Base-by-base conservation (phyloP, 2,329 filamentous ascomycete genomes). In the Aspergillus latus region DNA sequence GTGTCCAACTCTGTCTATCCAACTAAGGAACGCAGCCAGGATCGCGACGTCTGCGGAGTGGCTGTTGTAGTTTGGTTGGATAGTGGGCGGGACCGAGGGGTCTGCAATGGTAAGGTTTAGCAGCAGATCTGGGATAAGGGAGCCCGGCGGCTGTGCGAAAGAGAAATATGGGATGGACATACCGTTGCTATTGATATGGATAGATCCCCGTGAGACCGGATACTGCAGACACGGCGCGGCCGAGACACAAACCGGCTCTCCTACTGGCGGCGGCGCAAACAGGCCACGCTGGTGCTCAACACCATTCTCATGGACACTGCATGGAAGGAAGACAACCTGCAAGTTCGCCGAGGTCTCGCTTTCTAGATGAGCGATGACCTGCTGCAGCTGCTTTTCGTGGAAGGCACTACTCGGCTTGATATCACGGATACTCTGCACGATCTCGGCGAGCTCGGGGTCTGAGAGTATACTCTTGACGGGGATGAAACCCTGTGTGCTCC, bases 161-260 rank as follows among this genome's bases (percentile, higher is more conserved):
- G 16, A 8, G 5, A 29, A 3, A 13, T 7, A 7, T 16, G 7
- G 11, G 5, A 34, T 10, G 44, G 7, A 30, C 49, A 2, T 49
- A 57, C 54, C 54, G 7, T 26, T 34, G 6, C 32, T 57, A 6
- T 52, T 26, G 11, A 64, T 61, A 34, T 64, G 62, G 8, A 65
- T 60, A 7, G 58, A 60, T 1, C 66, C 66, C 7, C 65, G 54
- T 9, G 68, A 57, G 1, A 65, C 58, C 1, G 60, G 59, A 39
- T 67, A 66, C 44, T 64, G 59, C 28, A 66, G 48, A 45, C 59
- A 60, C 10, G 63, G 46, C 0, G 58, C 63, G 4, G 62, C 48
- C 2, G 59, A 63, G 3, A 63, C 21, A 21, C 58, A 44, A 3
- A 43, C 37, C 2, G 49, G 34, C 37, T 52, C 10, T 2, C 32